Percentiles rank a stretch among this genome's conserved stretches.
phyloP scores from a whole-genome alignment of 2,329 filamentous ascomycete genomes.

The Chaetomiaceae sp. region DNA sequence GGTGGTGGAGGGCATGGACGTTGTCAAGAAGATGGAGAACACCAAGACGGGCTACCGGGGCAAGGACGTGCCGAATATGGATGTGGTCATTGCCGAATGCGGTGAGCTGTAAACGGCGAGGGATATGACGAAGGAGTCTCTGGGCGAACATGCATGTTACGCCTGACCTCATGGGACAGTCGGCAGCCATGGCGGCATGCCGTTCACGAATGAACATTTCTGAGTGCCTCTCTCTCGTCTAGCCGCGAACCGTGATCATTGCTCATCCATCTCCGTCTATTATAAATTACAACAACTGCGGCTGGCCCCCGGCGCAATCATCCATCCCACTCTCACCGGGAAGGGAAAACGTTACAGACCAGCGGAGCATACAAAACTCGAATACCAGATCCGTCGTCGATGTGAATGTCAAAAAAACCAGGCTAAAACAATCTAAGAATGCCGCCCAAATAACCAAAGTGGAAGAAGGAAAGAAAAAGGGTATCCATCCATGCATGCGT shows the following conservation, averaged over 20 bases:
- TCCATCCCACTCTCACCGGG: too few relatives aligned
- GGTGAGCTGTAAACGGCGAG: slow-evolving; percentile 76
- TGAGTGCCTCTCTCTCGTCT: background rate
- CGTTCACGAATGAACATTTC: background rate
- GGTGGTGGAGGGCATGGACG: slow-evolving; percentile 84
- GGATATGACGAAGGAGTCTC: too few relatives aligned
- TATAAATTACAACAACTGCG: too few relatives aligned
- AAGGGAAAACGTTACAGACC: too few relatives aligned
- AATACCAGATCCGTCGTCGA: slow-evolving; percentile 1
- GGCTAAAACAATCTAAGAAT: background rate
- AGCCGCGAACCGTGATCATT: background rate
- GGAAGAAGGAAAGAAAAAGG: background rate
- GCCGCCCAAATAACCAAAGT: background rate
- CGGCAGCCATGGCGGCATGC: background rate
- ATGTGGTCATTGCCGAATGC: slow-evolving; percentile 80
- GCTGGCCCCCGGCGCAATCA: too few relatives aligned
- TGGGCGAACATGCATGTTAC: too few relatives aligned
- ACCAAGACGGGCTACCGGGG: slow-evolving; percentile 71
- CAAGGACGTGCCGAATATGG: slow-evolving; percentile 77
- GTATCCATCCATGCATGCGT: background rate
- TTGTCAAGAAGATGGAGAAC: slow-evolving; percentile 88
- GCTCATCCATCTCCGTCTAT: background rate
- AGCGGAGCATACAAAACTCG: background rate
- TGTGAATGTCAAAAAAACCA: background rate
- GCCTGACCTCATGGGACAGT: too few relatives aligned